Evolutionary conservation across 495 filamentous ascomycete genomes (phyloP), one percentile per base, ranked within the genome.

Genomic region (Pseudoneurospora amorphoporcata): DNA sequence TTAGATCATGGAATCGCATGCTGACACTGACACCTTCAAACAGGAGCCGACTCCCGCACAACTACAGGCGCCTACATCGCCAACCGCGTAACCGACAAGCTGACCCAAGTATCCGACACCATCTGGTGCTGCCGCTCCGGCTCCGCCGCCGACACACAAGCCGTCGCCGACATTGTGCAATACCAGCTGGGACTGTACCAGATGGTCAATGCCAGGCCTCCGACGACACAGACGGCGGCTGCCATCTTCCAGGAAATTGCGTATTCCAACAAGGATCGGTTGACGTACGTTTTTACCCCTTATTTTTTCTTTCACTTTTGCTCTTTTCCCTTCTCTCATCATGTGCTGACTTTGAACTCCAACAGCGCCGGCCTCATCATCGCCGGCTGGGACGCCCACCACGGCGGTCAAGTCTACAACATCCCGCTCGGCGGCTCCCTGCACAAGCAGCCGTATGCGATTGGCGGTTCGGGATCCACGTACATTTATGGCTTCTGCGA

Each of bases 401-500:
- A 97, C 80, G 95, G 95, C 70, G 95, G 95, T 65, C 94, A 97
- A 79, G 95, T 98, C 40, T 99, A 97, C 83, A 93, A 92, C 79
- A 98, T 99, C 79, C 96, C 95, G 3, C 86, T 98, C 65, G 96
- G 95, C 80, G 96, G 95, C 70, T 98, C 95, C 38, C 88, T 99
- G 73, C 95, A 99, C 89, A 97, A 97, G 86, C 94, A 98, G 82
- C 78, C 94, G 14, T 99, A 97, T 77, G 88, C 96, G 45, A 99
- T 99, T 75, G 95, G 96, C 75, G 95, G 95, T 69, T 98, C 94
- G 9, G 95, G 95, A 16, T 98, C 95, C 76, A 98, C 95, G 69
- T 99, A 98, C 85, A 99, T 99, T 83, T 98, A 97, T 85, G 95
- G 95, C 75, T 98, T 94, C 85, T 98, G 95, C 80, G 94, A 99